These are phyloP conservation scores for Strobilomyces echinocephalus DNA, from an alignment of 768 basidiomycete species.

Conservation along the genomic window DNA sequence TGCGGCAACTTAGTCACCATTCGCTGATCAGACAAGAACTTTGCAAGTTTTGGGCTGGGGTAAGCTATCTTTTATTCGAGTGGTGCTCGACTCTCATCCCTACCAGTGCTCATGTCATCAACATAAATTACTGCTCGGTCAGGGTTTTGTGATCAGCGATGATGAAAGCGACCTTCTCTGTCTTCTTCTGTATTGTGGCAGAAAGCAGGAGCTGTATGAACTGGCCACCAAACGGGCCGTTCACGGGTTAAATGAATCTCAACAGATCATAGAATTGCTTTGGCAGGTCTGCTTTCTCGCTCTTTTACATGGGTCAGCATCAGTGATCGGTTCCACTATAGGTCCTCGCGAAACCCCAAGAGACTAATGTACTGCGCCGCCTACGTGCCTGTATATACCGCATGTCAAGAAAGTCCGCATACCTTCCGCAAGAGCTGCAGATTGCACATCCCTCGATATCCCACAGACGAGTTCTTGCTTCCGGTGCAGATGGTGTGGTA, in stretches of 20 bases:
- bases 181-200: constrained; percentile 19
- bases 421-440: constrained; percentile 18
- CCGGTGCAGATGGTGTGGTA: constrained; percentile 22
- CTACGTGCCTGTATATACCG: constrained; percentile 23
- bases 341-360: constrained; percentile 7
- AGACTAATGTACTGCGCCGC: constrained; percentile 1
- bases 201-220: constrained; percentile 11
- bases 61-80: background rate
- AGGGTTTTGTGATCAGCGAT: background rate
- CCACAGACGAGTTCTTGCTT: background rate
- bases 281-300: constrained; percentile 14
- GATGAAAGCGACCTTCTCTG: constrained; percentile 16
- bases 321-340: background rate
- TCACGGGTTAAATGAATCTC: constrained; percentile 8
- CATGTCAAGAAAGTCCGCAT: constrained; percentile 26
- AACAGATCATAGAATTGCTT: constrained; percentile 21
- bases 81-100: background rate
- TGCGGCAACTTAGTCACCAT: constrained; percentile 17
- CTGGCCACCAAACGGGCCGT: background rate
- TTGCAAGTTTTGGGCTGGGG: constrained; percentile 2
- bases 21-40: constrained; percentile 15
- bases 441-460: constrained; percentile 7
- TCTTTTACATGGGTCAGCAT: background rate
- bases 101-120: constrained; percentile 12
- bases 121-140: constrained; percentile 6